These are phyloP conservation scores for Nakaseomyces delphensis DNA, from an alignment of 1,139 yeast species.

Conservation along the genomic window DNA sequence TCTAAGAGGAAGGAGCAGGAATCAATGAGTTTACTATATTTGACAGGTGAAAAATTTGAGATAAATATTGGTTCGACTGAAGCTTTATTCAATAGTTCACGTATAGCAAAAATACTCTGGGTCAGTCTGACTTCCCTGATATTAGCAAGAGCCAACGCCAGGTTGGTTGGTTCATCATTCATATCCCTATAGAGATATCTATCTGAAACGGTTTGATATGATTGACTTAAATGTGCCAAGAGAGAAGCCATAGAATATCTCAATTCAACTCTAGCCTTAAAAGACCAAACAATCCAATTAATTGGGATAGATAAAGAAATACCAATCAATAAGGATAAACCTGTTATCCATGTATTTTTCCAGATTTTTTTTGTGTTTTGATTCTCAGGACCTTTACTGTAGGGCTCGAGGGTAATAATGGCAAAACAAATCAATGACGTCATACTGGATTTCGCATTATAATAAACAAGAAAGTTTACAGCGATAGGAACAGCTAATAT, in stretches of 20 bases:
- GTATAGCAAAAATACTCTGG: slow-evolving; percentile 36
- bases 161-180: slow-evolving; percentile 39
- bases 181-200: slow-evolving; percentile 41
- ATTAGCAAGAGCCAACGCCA: slow-evolving; percentile 38
- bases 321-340: slow-evolving; percentile 36
- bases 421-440: slow-evolving; percentile 37
- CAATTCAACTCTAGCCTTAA: slow-evolving; percentile 38
- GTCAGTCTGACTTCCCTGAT: slow-evolving; percentile 42
- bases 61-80: slow-evolving; percentile 34
- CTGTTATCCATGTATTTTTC: slow-evolving; percentile 37
- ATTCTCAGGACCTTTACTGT: slow-evolving; percentile 14
- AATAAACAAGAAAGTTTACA: slow-evolving; percentile 31
- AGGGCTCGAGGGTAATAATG: slow-evolving; percentile 33
- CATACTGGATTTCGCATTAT: slow-evolving; percentile 37
- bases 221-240: slow-evolving; percentile 37
- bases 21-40: slow-evolving; percentile 31
- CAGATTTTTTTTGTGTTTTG: slow-evolving; percentile 26
- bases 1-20: slow-evolving; percentile 37
- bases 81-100: slow-evolving; percentile 34
- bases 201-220: slow-evolving; percentile 41
- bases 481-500: slow-evolving; percentile 33
- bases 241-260: slow-evolving; percentile 35
- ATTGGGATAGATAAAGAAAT: slow-evolving; percentile 33
- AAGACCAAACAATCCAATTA: slow-evolving; percentile 44
- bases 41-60: slow-evolving; percentile 25